phyloP scores from a whole-genome alignment of 2,329 filamentous ascomycete species.

The Thelonectria blattea region DNA sequence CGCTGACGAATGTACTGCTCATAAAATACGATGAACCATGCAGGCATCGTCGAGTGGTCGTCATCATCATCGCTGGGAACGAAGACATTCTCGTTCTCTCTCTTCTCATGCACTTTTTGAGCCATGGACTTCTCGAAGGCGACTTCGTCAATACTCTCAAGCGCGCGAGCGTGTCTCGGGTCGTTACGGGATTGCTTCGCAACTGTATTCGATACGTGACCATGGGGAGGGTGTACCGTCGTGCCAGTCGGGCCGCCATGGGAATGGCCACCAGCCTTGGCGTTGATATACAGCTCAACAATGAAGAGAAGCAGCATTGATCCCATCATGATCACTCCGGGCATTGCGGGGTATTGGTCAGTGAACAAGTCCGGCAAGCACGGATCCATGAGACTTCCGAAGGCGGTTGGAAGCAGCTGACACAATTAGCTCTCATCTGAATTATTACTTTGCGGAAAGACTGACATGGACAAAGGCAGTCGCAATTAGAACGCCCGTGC shows the following conservation, averaged over 20 bases:
- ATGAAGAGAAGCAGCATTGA: slow-evolving; percentile 66
- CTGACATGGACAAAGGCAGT: slow-evolving; percentile 75
- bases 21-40: slow-evolving; percentile 68
- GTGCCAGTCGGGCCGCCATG: slow-evolving; percentile 62
- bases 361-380: slow-evolving; percentile 67
- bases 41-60: slow-evolving; percentile 54
- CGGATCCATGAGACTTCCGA: slow-evolving; percentile 56
- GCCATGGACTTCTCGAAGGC: slow-evolving; percentile 51
- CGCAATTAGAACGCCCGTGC: slow-evolving; percentile 74
- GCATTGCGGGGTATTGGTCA: slow-evolving; percentile 64
- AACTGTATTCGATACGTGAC: too few relatives aligned
- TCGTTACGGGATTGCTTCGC: neutral
- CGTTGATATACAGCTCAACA: slow-evolving; percentile 67
- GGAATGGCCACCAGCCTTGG: slow-evolving; percentile 63
- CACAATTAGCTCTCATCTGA: neutral
- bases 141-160: neutral
- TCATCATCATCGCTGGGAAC: slow-evolving; percentile 39
- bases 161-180: neutral
- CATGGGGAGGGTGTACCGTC: neutral
- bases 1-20: slow-evolving; percentile 67
- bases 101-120: slow-evolving; percentile 47
- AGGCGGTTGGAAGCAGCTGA: slow-evolving; percentile 65
- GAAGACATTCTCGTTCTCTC: slow-evolving; percentile 29
- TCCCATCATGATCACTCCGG: slow-evolving; percentile 70
- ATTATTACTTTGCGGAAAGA: slow-evolving; percentile 18